Evolutionary conservation across 202 grass and related monocot genomes (phyloP), one percentile per base, ranked within the genome.

Genomic region (Schoenoplectus tabernaemontani): DNA sequence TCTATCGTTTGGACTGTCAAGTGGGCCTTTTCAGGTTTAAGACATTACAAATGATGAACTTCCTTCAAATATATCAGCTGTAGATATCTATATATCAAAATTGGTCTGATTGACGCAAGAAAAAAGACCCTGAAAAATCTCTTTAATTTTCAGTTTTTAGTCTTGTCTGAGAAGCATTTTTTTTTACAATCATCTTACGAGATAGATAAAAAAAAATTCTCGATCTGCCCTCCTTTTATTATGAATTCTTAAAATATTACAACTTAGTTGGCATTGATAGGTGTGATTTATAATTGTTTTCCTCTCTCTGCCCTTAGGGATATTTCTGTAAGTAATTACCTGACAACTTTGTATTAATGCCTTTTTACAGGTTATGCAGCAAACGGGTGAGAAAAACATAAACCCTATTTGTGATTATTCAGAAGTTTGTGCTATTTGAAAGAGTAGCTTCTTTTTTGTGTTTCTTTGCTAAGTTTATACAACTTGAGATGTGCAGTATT

Each of bases 361-460:
- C 79, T 81, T 36, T 15, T 84, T 3, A 78, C 91, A 97, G 95
- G 95, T 43, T 98, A 98, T 78, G 91, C 96, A 3, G 96, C 96
- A 1, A 98, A 98, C 64, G 92, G 95, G 95, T 98, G 13, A 74
- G 80, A 56, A 59, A 4, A 28, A 53, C 23, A 64, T 22, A 37
- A 30, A 4, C 19, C 16, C 4, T 41, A 36, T 48, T 54, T 48
- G 22, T 58, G 37, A 12, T 59, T 81, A 17, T 61, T n/a, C 47
- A 9, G 37, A 76, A 33, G 5, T 59, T 69, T 78, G 22, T 17
- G 20, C 57, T 48, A 42, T 62, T 44, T 7, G 34, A 60, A 59
- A 20, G 12, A 28, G 56, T 56, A 39, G n/a, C 60, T 17, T 78
- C 4, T 7, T 12, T 19, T 30, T 63, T 64, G 10, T 65, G 26